These are phyloP conservation scores for Fusarium dimerum DNA, from an alignment of 2,329 filamentous ascomycete genomes.

Conservation along the genomic window DNA sequence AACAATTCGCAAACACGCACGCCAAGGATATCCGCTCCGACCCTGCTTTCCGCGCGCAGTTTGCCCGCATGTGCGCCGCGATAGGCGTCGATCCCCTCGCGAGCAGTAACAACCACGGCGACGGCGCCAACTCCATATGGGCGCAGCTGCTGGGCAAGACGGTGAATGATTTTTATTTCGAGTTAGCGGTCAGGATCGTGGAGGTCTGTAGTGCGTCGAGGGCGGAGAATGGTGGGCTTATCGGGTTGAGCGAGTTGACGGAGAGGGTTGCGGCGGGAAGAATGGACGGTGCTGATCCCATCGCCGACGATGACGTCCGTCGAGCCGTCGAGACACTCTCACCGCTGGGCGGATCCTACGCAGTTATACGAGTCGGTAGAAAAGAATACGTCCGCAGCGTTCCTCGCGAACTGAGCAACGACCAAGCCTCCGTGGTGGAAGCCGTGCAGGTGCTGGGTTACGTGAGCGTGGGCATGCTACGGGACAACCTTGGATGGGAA, in stretches of 20 bases:
- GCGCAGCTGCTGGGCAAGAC: slow-evolving; percentile 86
- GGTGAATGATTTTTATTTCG: slow-evolving; percentile 98
- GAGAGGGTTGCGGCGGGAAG: slow-evolving; percentile 72
- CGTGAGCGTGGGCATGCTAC: slow-evolving; percentile 86
- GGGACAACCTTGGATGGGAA: slow-evolving; percentile 84
- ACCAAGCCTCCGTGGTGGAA: slow-evolving; percentile 91
- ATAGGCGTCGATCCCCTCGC: slow-evolving; percentile 95
- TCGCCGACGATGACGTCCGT: slow-evolving; percentile 91
- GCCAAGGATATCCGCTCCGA: slow-evolving; percentile 95
- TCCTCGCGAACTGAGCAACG: slow-evolving; percentile 91
- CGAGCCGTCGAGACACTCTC: slow-evolving; percentile 84
- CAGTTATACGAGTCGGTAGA: slow-evolving; percentile 78
- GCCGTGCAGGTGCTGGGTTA: slow-evolving; percentile 88
- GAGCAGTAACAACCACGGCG: slow-evolving; percentile 39
- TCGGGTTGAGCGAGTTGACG: slow-evolving; percentile 78
- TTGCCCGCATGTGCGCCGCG: slow-evolving; percentile 96
- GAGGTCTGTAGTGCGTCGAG: slow-evolving; percentile 87
- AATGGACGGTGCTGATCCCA: slow-evolving; percentile 74
- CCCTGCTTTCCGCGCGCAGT: slow-evolving; percentile 92
- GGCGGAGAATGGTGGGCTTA: slow-evolving; percentile 88
- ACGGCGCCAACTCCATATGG: slow-evolving; percentile 74
- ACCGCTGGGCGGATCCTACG: slow-evolving; percentile 86
- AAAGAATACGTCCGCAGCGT: slow-evolving; percentile 89
- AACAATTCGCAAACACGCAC: slow-evolving; percentile 94
- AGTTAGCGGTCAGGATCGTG: slow-evolving; percentile 91